Conservation (phyloP, 139 green algal genomes). For the Spirogloea muscicola region DNA sequence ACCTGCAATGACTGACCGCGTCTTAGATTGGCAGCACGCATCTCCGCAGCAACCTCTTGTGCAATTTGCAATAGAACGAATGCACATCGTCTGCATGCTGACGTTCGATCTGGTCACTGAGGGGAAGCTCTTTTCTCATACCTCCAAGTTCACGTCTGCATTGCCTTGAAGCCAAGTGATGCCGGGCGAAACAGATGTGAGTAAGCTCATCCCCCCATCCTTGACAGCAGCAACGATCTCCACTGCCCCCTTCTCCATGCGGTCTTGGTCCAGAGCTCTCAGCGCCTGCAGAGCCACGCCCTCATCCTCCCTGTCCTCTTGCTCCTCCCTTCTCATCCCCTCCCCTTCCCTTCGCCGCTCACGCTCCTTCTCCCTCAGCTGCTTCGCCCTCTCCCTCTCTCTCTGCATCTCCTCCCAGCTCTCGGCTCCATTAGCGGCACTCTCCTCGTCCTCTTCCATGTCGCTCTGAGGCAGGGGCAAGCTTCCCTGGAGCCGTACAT, state of each 20-base stretch:
- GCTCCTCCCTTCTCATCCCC: not conserved
- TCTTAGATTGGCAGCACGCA: no score
- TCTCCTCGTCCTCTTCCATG: slow-evolving; percentile 10
- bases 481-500: slow-evolving; percentile 34
- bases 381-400: slow-evolving; percentile 14
- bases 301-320: no score
- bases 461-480: slow-evolving; percentile 20
- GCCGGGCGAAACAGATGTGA: slow-evolving; percentile 38
- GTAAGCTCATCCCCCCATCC: slow-evolving; percentile 51
- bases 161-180: slow-evolving; percentile 44
- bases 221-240: slow-evolving; percentile 47
- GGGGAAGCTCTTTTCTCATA: no score
- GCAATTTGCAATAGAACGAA: no score
- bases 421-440: slow-evolving; percentile 8
- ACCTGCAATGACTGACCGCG: no score
- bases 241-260: slow-evolving; percentile 21
- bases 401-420: no score
- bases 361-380: not conserved
- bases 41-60: no score
- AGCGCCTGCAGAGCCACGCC: slow-evolving; percentile 11
- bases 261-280: slow-evolving; percentile 4
- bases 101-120: no score
- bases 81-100: no score
- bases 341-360: not conserved
- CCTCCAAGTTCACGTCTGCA: slow-evolving; percentile 41